A percentile compares a stretch with the other conserved stretches of the same genome.
Conservation (phyloP, 495 filamentous ascomycete genomes). For the Aspergillus campestris region DNA sequence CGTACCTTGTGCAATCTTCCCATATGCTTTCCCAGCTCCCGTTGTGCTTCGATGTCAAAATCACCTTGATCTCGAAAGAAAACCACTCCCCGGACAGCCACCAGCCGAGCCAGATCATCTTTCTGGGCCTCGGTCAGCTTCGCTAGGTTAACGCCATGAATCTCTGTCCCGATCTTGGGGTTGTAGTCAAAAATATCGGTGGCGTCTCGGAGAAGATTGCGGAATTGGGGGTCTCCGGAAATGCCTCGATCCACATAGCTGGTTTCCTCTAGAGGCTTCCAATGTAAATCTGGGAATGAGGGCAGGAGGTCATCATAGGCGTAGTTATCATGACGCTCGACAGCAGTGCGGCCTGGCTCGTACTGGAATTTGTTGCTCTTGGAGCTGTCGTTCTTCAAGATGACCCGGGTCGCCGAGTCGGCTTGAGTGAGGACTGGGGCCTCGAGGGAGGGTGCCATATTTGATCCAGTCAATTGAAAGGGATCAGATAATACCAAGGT, state of each 20-base stretch:
- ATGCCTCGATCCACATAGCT: slow-evolving; percentile 47
- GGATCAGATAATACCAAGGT: too few species aligned
- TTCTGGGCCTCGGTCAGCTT: slow-evolving; percentile 60
- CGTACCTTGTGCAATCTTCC: slow-evolving; percentile 53
- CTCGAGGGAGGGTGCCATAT: slow-evolving; percentile 31
- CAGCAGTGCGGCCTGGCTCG: slow-evolving; percentile 40
- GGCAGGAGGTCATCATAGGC: slow-evolving; percentile 48
- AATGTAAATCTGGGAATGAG: slow-evolving; percentile 47
- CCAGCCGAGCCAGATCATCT: slow-evolving; percentile 64
- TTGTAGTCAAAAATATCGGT: slow-evolving; percentile 53
- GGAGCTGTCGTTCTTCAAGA: slow-evolving; percentile 13
- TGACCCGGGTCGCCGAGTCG: slow-evolving; percentile 1
- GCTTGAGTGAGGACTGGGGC: slow-evolving; percentile 13
- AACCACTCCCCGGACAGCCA: slow-evolving; percentile 64
- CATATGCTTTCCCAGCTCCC: slow-evolving; percentile 57
- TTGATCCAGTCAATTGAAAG: neutral
- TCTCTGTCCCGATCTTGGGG: slow-evolving; percentile 64
- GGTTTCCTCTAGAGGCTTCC: slow-evolving; percentile 42
- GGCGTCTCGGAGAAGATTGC: slow-evolving; percentile 41
- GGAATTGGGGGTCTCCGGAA: slow-evolving; percentile 45
- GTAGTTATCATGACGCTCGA: slow-evolving; percentile 42
- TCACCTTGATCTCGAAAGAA: slow-evolving; percentile 63
- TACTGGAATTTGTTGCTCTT: slow-evolving; percentile 30
- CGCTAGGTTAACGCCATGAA: slow-evolving; percentile 60
- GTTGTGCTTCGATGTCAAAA: slow-evolving; percentile 58